phyloP scores from a whole-genome alignment of 208 protist species.

The Trypanosomatidae sp. region DNA sequence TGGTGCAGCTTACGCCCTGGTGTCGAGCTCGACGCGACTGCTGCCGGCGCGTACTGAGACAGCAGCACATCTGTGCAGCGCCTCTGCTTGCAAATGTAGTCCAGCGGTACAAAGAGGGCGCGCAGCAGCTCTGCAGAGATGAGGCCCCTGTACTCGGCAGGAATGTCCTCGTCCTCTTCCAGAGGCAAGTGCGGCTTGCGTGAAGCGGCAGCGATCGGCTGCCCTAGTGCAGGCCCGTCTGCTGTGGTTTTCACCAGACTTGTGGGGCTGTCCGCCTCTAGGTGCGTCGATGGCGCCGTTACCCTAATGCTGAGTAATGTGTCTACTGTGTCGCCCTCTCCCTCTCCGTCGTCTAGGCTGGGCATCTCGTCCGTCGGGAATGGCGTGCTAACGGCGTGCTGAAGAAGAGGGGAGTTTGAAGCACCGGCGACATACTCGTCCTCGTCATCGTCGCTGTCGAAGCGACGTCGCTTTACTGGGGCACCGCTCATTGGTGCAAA shows the following conservation, averaged over 20 bases:
- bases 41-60: slow-evolving; percentile 61
- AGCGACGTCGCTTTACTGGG: slow-evolving; percentile 29
- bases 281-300: background rate
- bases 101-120: slow-evolving; percentile 48
- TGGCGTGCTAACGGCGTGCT: slow-evolving; percentile 26
- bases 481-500: background rate
- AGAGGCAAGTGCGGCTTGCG: slow-evolving; percentile 7
- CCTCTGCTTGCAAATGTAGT: slow-evolving; percentile 29
- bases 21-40: background rate
- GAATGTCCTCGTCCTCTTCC: slow-evolving; percentile 57
- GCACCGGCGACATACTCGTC: slow-evolving; percentile 46
- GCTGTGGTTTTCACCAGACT: background rate
- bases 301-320: background rate
- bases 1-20: background rate
- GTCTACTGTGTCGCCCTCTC: background rate
- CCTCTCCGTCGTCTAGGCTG: background rate
- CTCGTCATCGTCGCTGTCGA: slow-evolving; percentile 82
- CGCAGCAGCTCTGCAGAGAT: slow-evolving; percentile 57
- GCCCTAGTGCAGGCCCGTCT: background rate
- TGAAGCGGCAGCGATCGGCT: background rate
- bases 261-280: background rate
- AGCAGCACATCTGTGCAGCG: slow-evolving; percentile 62
- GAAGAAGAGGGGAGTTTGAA: slow-evolving; percentile 27
- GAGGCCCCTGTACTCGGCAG: slow-evolving; percentile 52
- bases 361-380: slow-evolving; percentile 24